These are phyloP conservation scores for Vigna mungo DNA, from an alignment of 306 rosid species.

Conservation along the genomic window DNA sequence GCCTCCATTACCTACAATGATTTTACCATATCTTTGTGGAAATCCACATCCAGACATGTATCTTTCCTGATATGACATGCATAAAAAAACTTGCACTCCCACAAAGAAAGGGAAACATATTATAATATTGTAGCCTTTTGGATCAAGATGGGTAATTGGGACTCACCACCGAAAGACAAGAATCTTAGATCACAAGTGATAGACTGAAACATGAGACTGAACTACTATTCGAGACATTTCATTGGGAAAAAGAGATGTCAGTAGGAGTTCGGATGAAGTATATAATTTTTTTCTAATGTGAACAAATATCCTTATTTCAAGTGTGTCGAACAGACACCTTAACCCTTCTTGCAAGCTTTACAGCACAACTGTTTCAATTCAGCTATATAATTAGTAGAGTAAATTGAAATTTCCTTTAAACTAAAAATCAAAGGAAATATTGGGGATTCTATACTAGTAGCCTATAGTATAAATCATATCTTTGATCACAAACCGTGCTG, in stretches of 20 bases:
- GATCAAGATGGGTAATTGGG: conserved; percentile 34
- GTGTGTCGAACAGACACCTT: neutral
- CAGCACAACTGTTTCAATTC: conserved; percentile 15
- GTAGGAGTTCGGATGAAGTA: neutral
- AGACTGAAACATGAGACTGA: neutral
- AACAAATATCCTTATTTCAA: conserved; percentile 28
- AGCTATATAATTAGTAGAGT: conserved; percentile 22
- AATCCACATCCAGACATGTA: conserved; percentile 3
- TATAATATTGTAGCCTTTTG: conserved; percentile 22
- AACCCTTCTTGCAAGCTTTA: conserved; percentile 22
- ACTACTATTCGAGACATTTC: neutral
- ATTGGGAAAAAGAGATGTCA: neutral
- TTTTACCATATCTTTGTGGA: conserved; percentile 37
- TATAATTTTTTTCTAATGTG: neutral
- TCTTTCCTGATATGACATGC: conserved; percentile 9
- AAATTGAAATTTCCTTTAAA: conserved; percentile 41
- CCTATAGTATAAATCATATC: conserved; percentile 12
- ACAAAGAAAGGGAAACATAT: neutral
- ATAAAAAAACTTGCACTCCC: conserved; percentile 28
- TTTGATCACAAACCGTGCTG: conserved; percentile 7
- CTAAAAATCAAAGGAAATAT: conserved; percentile 40
- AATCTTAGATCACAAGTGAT: conserved; percentile 22
- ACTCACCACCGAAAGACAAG: conserved; percentile 42
- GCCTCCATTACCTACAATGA: conserved; percentile 39
- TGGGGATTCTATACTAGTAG: neutral